These are phyloP conservation scores for Xanthoparmelia taractica DNA, from an alignment of 495 filamentous ascomycete genomes.

Conservation along the genomic window DNA sequence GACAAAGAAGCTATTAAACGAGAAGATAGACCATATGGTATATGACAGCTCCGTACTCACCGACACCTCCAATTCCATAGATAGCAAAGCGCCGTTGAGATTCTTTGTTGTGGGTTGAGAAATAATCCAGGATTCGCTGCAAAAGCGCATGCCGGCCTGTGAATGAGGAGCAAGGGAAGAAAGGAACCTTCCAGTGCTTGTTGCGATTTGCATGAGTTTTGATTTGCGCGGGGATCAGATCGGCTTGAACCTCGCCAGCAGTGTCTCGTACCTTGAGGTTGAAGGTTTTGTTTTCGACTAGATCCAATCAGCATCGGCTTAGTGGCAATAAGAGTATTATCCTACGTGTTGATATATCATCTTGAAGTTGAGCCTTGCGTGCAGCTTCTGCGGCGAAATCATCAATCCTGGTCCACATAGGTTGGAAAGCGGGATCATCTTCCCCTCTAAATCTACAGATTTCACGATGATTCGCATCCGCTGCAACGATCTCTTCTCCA, in stretches of 20 bases:
- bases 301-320: too few species aligned
- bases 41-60: too few species aligned
- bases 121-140: too few species aligned
- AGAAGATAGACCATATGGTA: too few species aligned
- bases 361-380: not conserved
- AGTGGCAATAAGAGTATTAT: not conserved
- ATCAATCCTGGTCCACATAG: constrained; percentile 8
- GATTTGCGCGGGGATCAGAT: constrained; percentile 10
- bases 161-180: constrained; percentile 10
- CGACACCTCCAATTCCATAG: too few species aligned
- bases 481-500: constrained; percentile 7
- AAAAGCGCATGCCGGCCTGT: too few species aligned
- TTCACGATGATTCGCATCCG: constrained; percentile 15
- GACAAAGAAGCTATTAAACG: too few species aligned
- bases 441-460: constrained; percentile 5
- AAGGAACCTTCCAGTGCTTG: not conserved
- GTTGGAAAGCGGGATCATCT: constrained; percentile 4
- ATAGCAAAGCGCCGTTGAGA: too few species aligned
- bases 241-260: constrained; percentile 11
- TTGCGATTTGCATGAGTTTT: constrained; percentile 3
- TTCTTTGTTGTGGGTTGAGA: too few species aligned
- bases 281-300: too few species aligned
- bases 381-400: constrained; percentile 6
- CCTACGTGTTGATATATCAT: not conserved
- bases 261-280: constrained; percentile 1